Percentiles rank a stretch among this genome's conserved stretches.
phyloP scores from a whole-genome alignment of 2,329 filamentous ascomycete species.

The Penicillium sp. region DNA sequence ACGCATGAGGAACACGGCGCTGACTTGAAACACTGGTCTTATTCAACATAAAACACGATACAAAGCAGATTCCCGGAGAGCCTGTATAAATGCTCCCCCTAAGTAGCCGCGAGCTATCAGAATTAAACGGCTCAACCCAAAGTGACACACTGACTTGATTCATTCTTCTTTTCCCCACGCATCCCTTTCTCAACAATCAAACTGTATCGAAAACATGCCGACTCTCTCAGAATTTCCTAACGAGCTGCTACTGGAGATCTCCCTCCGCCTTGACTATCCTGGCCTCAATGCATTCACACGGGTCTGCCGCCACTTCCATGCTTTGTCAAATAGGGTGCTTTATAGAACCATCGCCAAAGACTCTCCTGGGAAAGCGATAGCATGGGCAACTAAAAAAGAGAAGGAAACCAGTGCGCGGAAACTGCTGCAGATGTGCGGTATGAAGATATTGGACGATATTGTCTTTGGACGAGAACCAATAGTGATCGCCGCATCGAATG shows the following conservation, averaged over 20 bases:
- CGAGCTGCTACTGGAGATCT: neutral
- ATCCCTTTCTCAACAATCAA: neutral
- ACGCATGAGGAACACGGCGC: neutral
- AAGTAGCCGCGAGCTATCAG: neutral
- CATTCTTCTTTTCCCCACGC: neutral
- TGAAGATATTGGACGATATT: neutral
- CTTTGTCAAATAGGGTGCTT: neutral
- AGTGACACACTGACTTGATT: neutral
- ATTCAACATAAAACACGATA: neutral
- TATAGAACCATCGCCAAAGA: neutral
- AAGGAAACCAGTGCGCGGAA: neutral
- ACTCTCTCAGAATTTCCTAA: neutral
- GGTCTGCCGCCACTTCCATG: neutral
- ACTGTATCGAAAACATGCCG: neutral
- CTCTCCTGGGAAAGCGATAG: neutral
- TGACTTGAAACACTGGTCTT: neutral
- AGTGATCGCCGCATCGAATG: neutral
- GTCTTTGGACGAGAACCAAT: neutral
- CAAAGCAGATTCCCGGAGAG: neutral
- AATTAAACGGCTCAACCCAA: neutral
- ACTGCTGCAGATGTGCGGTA: neutral
- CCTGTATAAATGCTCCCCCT: neutral
- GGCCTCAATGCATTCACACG: neutral
- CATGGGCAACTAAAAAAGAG: neutral
- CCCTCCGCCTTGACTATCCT: neutral